These are phyloP conservation scores for Acacia concinna DNA, from an alignment of 331 rosid genomes.

Conservation along the genomic window DNA sequence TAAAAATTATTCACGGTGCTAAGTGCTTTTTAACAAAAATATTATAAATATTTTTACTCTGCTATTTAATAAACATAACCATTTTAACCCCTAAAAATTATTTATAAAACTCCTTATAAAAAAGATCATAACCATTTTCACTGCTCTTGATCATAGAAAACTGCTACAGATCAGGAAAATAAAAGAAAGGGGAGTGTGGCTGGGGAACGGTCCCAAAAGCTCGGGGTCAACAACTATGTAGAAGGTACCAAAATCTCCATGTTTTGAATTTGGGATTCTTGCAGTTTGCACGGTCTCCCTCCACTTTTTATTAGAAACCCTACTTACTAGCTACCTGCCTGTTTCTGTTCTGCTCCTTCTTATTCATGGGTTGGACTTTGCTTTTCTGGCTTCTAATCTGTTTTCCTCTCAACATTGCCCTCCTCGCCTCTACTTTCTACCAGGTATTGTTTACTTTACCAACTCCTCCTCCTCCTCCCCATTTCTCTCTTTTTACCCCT, in stretches of 20 bases:
- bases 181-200: too few species aligned
- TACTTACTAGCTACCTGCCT: not conserved
- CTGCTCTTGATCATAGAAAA: too few species aligned
- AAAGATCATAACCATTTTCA: too few species aligned
- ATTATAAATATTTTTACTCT: too few species aligned
- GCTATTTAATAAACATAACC: too few species aligned
- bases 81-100: too few species aligned
- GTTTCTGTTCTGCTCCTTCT: not conserved
- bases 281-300: slow-evolving; percentile 2
- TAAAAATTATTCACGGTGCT: too few species aligned
- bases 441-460: slow-evolving; percentile 44
- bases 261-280: not conserved
- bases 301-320: slow-evolving; percentile 5
- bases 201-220: not conserved
- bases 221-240: not conserved
- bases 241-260: not conserved
- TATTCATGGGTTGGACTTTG: slow-evolving; percentile 60
- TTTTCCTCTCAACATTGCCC: slow-evolving; percentile 65
- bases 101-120: too few species aligned
- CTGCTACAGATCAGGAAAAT: too few species aligned
- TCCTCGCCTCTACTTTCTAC: slow-evolving; percentile 70
- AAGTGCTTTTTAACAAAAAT: too few species aligned
- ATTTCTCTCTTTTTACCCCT: not conserved
- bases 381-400: slow-evolving; percentile 55
- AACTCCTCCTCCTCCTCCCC: not conserved